Conservation (phyloP, 2,329 filamentous ascomycete genomes). For the Zarea fungicola region DNA sequence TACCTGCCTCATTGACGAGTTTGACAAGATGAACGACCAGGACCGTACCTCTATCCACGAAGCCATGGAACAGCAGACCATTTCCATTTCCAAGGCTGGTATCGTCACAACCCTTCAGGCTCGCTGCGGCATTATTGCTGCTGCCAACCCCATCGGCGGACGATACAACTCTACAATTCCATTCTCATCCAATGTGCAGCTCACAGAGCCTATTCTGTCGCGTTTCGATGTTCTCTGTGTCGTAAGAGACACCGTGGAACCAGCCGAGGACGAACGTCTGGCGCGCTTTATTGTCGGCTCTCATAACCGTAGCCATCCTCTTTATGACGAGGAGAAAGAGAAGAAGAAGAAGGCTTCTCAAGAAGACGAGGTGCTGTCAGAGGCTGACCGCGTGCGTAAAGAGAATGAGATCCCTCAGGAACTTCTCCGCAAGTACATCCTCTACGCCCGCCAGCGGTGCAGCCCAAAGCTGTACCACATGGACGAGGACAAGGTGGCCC, state of each 20-base stretch:
- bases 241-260: conserved; percentile 91
- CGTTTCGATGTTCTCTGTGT: conserved; percentile 98
- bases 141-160: conserved; percentile 92
- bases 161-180: conserved; percentile 95
- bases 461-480: conserved; percentile 93
- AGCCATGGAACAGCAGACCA: conserved; percentile 99
- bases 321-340: conserved; percentile 46
- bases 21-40: conserved; percentile 99
- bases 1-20: conserved; percentile 95
- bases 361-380: conserved; percentile 47
- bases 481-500: conserved; percentile 92
- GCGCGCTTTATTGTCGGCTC: conserved; percentile 93
- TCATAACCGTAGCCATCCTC: conserved; percentile 82
- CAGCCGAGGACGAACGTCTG: conserved; percentile 83
- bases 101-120: conserved; percentile 97
- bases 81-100: conserved; percentile 96
- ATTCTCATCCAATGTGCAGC: conserved; percentile 91
- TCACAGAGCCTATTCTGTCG: conserved; percentile 94
- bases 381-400: conserved; percentile 23
- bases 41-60: conserved; percentile 98
- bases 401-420: conserved; percentile 78
- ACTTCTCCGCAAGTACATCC: conserved; percentile 89
- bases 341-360: conserved; percentile 58
- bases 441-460: conserved; percentile 87
- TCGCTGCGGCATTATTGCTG: conserved; percentile 91